phyloP scores from a whole-genome alignment of 2,329 filamentous ascomycete genomes.

The Cladophialophora yegresii region DNA sequence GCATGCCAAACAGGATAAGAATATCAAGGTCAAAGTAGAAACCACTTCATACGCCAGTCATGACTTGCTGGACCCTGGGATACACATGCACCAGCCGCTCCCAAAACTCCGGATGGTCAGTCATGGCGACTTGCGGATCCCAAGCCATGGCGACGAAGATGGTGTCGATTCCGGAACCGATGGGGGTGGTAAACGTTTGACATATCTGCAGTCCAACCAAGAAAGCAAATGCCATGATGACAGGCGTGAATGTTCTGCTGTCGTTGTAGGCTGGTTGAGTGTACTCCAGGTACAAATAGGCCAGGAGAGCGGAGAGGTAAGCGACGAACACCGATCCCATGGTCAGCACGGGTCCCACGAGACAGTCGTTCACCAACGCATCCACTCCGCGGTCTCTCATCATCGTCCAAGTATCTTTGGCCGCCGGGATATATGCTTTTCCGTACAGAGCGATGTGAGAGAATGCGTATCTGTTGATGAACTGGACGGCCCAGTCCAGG shows the following conservation, averaged over 20 bases:
- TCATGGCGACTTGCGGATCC: constrained; percentile 69
- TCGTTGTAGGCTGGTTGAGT: constrained; percentile 78
- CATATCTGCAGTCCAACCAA: constrained; percentile 87
- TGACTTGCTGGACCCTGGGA: constrained; percentile 74
- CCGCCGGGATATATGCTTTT: constrained; percentile 79
- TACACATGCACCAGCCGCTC: constrained; percentile 77
- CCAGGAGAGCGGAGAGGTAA: constrained; percentile 76
- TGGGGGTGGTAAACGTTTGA: constrained; percentile 84
- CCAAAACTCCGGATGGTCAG: constrained; percentile 80
- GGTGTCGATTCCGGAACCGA: constrained; percentile 86
- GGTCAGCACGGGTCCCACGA: constrained; percentile 70
- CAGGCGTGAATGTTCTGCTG: constrained; percentile 66
- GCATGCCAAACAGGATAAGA: not conserved
- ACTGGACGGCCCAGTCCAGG: constrained; percentile 81
- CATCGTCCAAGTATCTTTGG: constrained; percentile 88
- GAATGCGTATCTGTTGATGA: constrained; percentile 90
- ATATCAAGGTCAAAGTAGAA: not conserved
- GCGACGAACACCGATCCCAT: constrained; percentile 82
- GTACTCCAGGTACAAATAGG: constrained; percentile 83
- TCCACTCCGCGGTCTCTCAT: constrained; percentile 91
- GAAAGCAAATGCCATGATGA: constrained; percentile 82
- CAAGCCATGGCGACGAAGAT: constrained; percentile 79
- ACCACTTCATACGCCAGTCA: not conserved
- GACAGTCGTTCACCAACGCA: constrained; percentile 83
- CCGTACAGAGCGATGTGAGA: constrained; percentile 92